These are phyloP conservation scores for Nicotiana sylvestris DNA, from an alignment of 257 asterid genomes.

Conservation along the genomic window DNA sequence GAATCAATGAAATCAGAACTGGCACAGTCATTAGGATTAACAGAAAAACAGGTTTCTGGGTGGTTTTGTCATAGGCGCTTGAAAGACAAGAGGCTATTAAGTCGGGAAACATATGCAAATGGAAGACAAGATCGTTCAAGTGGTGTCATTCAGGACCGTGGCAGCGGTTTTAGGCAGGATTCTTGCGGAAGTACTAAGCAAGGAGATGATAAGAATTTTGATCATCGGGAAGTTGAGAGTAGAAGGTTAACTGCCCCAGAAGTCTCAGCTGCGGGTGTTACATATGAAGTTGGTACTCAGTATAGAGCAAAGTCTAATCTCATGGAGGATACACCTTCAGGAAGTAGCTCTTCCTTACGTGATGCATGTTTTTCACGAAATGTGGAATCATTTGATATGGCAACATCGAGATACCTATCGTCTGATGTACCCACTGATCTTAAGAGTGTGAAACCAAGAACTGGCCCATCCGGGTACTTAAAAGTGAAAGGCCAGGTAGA, in stretches of 20 bases:
- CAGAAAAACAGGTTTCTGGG: slow-evolving; percentile 93
- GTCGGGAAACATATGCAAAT: slow-evolving; percentile 35
- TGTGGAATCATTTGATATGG: slow-evolving; percentile 35
- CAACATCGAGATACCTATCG: slow-evolving; percentile 42
- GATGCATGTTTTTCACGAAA: slow-evolving; percentile 37
- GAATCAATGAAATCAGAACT: slow-evolving; percentile 68
- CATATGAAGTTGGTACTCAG: slow-evolving; percentile 41
- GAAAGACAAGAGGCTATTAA: slow-evolving; percentile 63
- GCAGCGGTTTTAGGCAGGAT: slow-evolving; percentile 83
- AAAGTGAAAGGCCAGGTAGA: slow-evolving; percentile 79
- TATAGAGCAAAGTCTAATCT: slow-evolving; percentile 34
- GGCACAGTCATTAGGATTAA: slow-evolving; percentile 69
- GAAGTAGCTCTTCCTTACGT: slow-evolving; percentile 63
- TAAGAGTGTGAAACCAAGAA: slow-evolving; percentile 46
- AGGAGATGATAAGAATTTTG: slow-evolving; percentile 49
- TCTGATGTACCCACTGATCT: slow-evolving; percentile 38
- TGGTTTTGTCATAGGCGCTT: slow-evolving; percentile 98
- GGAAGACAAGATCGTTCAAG: slow-evolving; percentile 71
- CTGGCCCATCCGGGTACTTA: slow-evolving; percentile 92
- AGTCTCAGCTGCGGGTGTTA: slow-evolving; percentile 47
- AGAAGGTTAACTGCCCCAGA: slow-evolving; percentile 46
- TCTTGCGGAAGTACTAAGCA: slow-evolving; percentile 94
- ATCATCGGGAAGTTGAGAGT: slow-evolving; percentile 74
- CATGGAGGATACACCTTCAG: slow-evolving; percentile 61
- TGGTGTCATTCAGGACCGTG: slow-evolving; percentile 73